Evolutionary conservation across 257 asterid genomes (phyloP), one percentile per base, ranked within the genome.

Genomic region (Buddleja alternifolia): DNA sequence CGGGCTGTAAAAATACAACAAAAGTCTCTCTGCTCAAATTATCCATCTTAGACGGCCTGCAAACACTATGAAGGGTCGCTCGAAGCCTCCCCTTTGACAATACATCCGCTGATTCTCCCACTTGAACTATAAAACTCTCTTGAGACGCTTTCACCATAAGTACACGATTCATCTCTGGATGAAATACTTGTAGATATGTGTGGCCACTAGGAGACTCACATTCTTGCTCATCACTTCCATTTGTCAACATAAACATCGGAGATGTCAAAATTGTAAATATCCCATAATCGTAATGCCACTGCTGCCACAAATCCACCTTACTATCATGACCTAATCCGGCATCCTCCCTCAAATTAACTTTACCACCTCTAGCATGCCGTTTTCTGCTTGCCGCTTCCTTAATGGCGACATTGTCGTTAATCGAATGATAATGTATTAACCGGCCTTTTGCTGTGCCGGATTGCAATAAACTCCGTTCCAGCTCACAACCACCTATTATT

Each of bases 231-330:
- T 65, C 72, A 23, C 20, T 32, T 39, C 75, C 80, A 60, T 73
- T 48, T 4, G 88, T 74, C 67, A 78, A 55, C 64, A 80, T 71
- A 69, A 88, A 88, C 90, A 90, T 84, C 2, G 98, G 98, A 37
- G 73, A 68, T 0, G 97, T 85, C 77, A 93, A 50, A 59, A 93
- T 60, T 37, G 97, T 90, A 51, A 93, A 93, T 41, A 88, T 72
- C 58, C 97, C 98, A 71, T 93, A 93, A 80, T 93, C 97, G 59
- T 93, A 93, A 80, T 93, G 98, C 97, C 98, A 93, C 25, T 90
- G 93, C 80, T 93, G 98, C 98, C 98, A 93, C 67, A 83, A 50
- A 67, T 73, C 82, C 62, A 52, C 23, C 36, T 77, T 45, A 45
- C 54, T 75, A 53, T 58, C 71, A 64, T 61, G 71, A 10, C 51